These are phyloP conservation scores for Papilionanthe hybrid DNA, from an alignment of 116 monocot species.

Conservation along the genomic window DNA sequence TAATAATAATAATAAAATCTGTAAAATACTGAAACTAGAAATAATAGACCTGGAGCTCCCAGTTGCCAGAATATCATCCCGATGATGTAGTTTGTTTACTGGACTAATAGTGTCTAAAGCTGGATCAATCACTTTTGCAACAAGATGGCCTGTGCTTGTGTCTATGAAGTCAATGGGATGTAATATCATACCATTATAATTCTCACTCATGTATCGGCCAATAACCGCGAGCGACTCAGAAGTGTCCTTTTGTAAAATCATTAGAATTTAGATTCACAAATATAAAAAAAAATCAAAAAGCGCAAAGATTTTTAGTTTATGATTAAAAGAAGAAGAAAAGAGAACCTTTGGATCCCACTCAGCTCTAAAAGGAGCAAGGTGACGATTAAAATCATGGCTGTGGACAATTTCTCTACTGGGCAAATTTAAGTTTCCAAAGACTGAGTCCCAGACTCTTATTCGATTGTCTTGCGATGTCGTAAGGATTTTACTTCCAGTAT, in stretches of 20 bases:
- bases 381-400: constrained; percentile 94
- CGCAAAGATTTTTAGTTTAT: background rate
- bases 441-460: constrained; percentile 92
- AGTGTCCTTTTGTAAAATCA: constrained; percentile 44
- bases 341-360: constrained; percentile 98
- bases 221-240: constrained; percentile 83
- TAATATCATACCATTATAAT: constrained; percentile 74
- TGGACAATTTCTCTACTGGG: constrained; percentile 89
- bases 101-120: constrained; percentile 86
- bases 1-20: no score
- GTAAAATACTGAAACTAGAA: background rate
- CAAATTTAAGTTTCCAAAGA: constrained; percentile 62
- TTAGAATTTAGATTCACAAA: background rate
- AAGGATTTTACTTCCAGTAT: constrained; percentile 75
- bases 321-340: background rate
- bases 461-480: constrained; percentile 93
- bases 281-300: background rate
- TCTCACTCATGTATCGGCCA: constrained; percentile 96
- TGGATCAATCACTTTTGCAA: constrained; percentile 73
- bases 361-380: constrained; percentile 87
- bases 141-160: constrained; percentile 63
- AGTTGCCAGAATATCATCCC: constrained; percentile 79
- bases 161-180: constrained; percentile 98
- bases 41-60: constrained; percentile 79
- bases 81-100: constrained; percentile 89